These are phyloP conservation scores for Phytophthora megakarya DNA, from an alignment of 352 stramenopile genomes.

Conservation along the genomic window DNA sequence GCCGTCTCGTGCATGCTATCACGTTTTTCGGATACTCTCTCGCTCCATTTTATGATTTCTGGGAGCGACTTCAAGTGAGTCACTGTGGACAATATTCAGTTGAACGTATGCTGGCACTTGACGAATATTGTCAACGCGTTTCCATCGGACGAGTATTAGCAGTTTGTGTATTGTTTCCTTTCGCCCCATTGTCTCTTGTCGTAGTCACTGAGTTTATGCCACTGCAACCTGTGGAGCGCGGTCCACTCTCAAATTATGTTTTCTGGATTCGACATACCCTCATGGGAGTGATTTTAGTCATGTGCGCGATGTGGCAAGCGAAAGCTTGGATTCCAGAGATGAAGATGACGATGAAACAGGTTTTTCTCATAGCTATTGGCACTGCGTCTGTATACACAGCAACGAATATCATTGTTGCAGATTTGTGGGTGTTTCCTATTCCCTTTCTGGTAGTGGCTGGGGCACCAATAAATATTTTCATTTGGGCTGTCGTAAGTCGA, in stretches of 20 bases:
- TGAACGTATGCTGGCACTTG: constrained; percentile 33
- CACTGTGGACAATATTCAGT: constrained; percentile 44
- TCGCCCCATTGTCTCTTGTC: constrained; percentile 23
- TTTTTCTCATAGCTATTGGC: constrained; percentile 15
- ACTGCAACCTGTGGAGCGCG: constrained; percentile 11
- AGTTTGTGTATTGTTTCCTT: constrained; percentile 21
- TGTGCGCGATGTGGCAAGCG: constrained; percentile 17
- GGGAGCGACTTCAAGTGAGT: constrained; percentile 36
- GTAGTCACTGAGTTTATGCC: constrained; percentile 26
- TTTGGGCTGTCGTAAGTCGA: constrained; percentile 20
- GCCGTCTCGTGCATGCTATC: background rate
- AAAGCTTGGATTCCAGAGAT: constrained; percentile 34
- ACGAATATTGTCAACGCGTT: constrained; percentile 32
- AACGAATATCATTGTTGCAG: constrained; percentile 25
- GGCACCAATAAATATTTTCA: constrained; percentile 28
- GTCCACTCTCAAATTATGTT: constrained; percentile 27
- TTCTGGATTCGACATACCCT: constrained; percentile 37
- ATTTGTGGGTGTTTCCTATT: constrained; percentile 42
- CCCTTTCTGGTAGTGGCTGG: constrained; percentile 41
- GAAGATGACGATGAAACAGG: constrained; percentile 15
- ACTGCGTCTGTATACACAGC: constrained; percentile 18
- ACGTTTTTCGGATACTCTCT: constrained; percentile 12
- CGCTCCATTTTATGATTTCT: constrained; percentile 26
- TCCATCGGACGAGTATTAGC: constrained; percentile 12
- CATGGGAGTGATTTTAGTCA: constrained; percentile 11